These are phyloP conservation scores for Trifolium subterraneum DNA, from an alignment of 306 rosid species.

Conservation along the genomic window DNA sequence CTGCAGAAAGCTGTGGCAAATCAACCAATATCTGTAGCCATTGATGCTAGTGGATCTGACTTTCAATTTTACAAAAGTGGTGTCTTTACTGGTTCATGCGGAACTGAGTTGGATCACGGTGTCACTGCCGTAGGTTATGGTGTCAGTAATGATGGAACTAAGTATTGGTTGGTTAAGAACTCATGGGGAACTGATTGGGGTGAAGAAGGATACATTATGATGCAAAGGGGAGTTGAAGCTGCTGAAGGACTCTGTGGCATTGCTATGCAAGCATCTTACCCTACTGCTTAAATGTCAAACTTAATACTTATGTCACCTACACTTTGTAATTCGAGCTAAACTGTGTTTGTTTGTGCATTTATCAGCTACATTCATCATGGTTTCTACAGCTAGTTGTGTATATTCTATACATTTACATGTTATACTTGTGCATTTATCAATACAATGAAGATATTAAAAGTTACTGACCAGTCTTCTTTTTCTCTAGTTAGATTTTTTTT, in stretches of 20 bases:
- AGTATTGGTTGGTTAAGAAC: conserved; percentile 16
- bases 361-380: neutral
- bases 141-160: conserved; percentile 14
- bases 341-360: neutral
- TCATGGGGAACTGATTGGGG: conserved; percentile 48
- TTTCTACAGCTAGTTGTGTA: conserved; percentile 1
- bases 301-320: conserved; percentile 20
- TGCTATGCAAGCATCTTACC: conserved; percentile 16
- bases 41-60: conserved; percentile 16
- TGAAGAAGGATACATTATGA: conserved; percentile 49
- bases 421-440: conserved; percentile 8
- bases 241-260: conserved; percentile 6
- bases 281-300: conserved; percentile 7
- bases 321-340: conserved; percentile 48
- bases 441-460: conserved; percentile 7
- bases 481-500: neutral
- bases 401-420: neutral
- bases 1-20: conserved; percentile 1
- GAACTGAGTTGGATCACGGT: conserved; percentile 15
- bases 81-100: conserved; percentile 1
- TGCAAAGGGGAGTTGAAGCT: conserved; percentile 12
- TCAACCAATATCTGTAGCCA: conserved; percentile 13
- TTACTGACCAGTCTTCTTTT: neutral
- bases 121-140: conserved; percentile 1
- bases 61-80: conserved; percentile 18